Conservation (phyloP, 805 yeast genomes). For the Lipomyces lipofer region DNA sequence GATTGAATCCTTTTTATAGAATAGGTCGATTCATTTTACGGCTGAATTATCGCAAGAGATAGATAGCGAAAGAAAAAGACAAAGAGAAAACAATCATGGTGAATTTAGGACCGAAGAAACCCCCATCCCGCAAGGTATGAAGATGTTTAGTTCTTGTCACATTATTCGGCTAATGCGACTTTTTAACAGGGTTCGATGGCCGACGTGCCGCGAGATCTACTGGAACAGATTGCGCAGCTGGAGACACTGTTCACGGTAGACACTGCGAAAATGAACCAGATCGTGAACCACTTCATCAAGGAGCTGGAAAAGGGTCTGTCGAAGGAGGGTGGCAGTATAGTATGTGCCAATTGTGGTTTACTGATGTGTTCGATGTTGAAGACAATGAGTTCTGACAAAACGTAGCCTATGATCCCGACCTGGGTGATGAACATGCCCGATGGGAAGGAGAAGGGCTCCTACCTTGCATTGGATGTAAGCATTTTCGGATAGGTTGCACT, state of each 20-base stretch:
- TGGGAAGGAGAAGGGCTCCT: conserved; percentile 87
- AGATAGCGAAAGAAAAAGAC: neutral
- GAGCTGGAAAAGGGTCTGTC: conserved; percentile 75
- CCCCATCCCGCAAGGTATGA: conserved; percentile 69
- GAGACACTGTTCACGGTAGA: conserved; percentile 65
- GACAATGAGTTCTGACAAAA: neutral
- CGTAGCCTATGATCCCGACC: conserved; percentile 91
- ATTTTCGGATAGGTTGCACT: neutral
- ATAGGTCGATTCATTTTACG: too few species aligned
- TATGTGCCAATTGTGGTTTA: conserved; percentile 11
- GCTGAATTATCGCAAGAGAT: neutral
- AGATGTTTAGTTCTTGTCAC: neutral
- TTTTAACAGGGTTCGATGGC: conserved; percentile 53
- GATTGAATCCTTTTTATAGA: too few species aligned
- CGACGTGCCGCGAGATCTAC: conserved; percentile 65
- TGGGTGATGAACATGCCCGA: conserved; percentile 96
- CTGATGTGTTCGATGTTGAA: neutral
- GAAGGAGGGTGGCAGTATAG: conserved; percentile 37
- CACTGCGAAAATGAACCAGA: conserved; percentile 57
- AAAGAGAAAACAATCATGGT: conserved; percentile 52
- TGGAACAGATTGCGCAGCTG: conserved; percentile 56
- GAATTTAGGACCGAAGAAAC: conserved; percentile 79
- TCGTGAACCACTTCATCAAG: conserved; percentile 71
- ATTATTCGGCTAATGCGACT: neutral
- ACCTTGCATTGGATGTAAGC: conserved; percentile 73